Conservation (phyloP, 1,284 basidiomycete genomes). For the Quambalaria eucalypti region DNA sequence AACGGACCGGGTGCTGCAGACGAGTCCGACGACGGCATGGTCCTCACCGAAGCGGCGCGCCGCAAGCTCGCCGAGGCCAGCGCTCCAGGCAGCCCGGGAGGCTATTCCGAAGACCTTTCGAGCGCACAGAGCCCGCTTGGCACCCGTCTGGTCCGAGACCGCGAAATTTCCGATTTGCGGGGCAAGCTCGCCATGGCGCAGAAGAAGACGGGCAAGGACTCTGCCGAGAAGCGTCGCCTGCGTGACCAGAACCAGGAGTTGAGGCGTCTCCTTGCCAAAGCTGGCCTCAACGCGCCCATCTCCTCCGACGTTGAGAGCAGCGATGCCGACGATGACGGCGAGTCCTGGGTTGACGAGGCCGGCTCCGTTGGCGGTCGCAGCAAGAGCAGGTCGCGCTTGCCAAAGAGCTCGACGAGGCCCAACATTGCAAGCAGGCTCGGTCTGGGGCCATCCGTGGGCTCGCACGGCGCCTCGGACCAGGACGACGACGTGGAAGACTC, state of each 20-base stretch:
- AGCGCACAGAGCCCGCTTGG: slow-evolving; percentile 18
- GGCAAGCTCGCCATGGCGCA: slow-evolving; percentile 35
- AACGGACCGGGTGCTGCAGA: slow-evolving; percentile 3
- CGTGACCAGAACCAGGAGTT: slow-evolving; percentile 37
- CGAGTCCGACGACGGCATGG: slow-evolving; percentile 14
- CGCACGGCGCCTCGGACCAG: neutral
- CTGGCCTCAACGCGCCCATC: slow-evolving; percentile 26
- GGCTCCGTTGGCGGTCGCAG: neutral
- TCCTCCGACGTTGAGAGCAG: slow-evolving; percentile 29
- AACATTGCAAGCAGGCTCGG: slow-evolving; percentile 9
- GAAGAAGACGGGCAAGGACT: slow-evolving; percentile 38
- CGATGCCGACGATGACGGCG: slow-evolving; percentile 16
- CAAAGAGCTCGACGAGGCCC: slow-evolving; percentile 11
- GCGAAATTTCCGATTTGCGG: slow-evolving; percentile 33
- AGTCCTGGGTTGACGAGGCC: slow-evolving; percentile 11
- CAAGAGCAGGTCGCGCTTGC: slow-evolving; percentile 2
- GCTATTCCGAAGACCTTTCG: slow-evolving; percentile 17
- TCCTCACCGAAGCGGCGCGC: neutral
- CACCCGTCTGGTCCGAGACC: slow-evolving; percentile 21
- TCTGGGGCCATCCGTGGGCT: neutral
- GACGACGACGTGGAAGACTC: slow-evolving; percentile 11
- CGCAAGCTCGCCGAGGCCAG: neutral
- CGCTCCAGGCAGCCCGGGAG: neutral
- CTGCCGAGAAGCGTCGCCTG: slow-evolving; percentile 32
- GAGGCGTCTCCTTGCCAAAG: slow-evolving; percentile 23